Conservation (phyloP, 306 rosid genomes). For the Myrica gale region DNA sequence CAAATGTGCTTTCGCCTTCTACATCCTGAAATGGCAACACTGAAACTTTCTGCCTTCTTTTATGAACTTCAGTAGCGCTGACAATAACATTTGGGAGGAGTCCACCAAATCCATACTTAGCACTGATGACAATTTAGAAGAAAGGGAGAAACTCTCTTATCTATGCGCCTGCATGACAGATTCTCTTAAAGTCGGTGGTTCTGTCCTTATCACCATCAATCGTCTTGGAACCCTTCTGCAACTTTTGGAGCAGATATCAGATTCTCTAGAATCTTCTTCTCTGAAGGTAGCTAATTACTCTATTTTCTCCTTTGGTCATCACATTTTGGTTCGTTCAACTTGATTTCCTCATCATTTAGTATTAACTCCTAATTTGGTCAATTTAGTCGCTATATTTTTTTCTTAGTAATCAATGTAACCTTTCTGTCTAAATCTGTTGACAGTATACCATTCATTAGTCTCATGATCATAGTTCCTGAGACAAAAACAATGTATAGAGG, state of each 20-base stretch:
- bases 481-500: background rate
- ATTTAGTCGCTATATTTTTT: no score
- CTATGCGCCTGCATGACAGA: conserved; percentile 60
- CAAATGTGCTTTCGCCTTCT: background rate
- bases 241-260: conserved; percentile 71
- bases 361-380: background rate
- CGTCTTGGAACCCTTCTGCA: conserved; percentile 64
- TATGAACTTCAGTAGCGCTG: background rate
- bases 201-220: conserved; percentile 70
- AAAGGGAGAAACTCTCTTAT: conserved; percentile 57
- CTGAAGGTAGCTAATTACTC: conserved; percentile 47
- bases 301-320: background rate
- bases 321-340: conserved; percentile 7
- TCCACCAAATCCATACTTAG: conserved; percentile 32
- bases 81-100: conserved; percentile 36
- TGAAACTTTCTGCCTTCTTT: background rate
- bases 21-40: background rate
- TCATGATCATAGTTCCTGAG: background rate
- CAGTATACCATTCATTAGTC: background rate
- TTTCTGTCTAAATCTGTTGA: background rate
- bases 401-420: background rate
- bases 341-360: background rate
- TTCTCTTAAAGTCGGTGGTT: conserved; percentile 68
- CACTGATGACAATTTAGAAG: conserved; percentile 54
- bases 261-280: conserved; percentile 53